Base-by-base conservation (phyloP, 768 basidiomycete genomes). In the Russula virescens region DNA sequence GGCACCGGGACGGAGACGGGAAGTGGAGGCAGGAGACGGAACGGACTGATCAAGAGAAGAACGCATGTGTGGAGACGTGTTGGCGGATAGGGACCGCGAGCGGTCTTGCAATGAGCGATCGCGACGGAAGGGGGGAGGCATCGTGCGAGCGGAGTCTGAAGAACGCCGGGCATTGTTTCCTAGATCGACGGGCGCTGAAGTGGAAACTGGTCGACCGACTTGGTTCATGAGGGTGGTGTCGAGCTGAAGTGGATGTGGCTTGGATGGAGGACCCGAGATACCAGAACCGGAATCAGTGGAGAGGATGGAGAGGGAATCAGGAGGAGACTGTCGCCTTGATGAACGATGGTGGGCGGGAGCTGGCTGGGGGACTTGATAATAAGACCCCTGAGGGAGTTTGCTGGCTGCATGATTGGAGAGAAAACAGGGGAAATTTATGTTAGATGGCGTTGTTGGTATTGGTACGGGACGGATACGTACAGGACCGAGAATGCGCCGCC, bases 81-180 rank as follows among this genome's bases (percentile, higher is more conserved):
- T 77, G 16, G 87, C 82, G 34, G 88, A 88, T 79, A 91, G 83
- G 58, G 89, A 91, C 76, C 91, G 80, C 51, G 89, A 77, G 31
- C 91, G 84, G 75, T 91, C 89, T 67, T 87, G 86, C 5, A 75
- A 68, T 3, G 75, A 70, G 58, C 85, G 84, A 67, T 89, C 85
- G 51, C 85, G 81, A 60, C 84, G 83, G 64, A 81, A 77, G 51
- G 78, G 72, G 38, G 78, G 80, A 26, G 87, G 85, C 50, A 84
- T 76, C 2, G 85, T 85, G 62, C 83, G 81, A 25, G 80, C 68
- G 10, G 89, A 89, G 65, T 93, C 91, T 7, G 85, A 84, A 5
- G 89, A 91, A 61, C 85, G 81, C 50, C 90, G 71, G 4, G 69
- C 54, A 23, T 60, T 76, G 31, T 77, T 73, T 13, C 75, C 50